Base-by-base conservation (phyloP, 140 eudicot species). In the Ambrosia hybrid region DNA sequence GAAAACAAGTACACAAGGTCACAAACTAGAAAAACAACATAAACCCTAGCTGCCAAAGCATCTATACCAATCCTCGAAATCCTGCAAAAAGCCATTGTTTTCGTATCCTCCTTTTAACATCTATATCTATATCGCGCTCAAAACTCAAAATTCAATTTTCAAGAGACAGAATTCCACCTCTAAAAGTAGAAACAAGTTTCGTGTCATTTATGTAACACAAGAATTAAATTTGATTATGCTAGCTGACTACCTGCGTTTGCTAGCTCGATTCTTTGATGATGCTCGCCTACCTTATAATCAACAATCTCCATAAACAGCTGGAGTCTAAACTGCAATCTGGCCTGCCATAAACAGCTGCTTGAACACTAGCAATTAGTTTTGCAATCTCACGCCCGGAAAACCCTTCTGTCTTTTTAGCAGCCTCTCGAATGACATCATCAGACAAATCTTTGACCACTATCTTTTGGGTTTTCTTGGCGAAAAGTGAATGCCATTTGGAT, bases 321-420 rank as follows among this genome's bases (percentile, higher is more conserved):
- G 99, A 66, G 78, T 95, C 99, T 73, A 95, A 73, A 14, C 75
- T 85, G 65, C 99, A 95, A 67, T 95, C 99, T 3, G 90, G 91
- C 36, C 99, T 74, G 41, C 99, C 99, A 75, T 95, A 95, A 2
- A 95, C 99, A 6, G 97, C 97, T 26, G 99, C 99, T 67, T 95
- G 99, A 65, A 95, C 91, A 72, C 99, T 82, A 6, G 99, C 99
- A 77, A 95, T 59, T 37, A 95, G 80, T 67, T 95, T 95, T 6
- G 99, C 99, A 13, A 95, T 85, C 80, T 95, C 99, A 65, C 99
- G 96, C 4, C 99, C 99, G 0, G 97, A 95, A 73, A 95, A 95
- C 30, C 97, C 99, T 69, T 95, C 88, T 0, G 90, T 95, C 83
- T 80, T 95, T 67, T 73, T 49, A 30, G 99, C 97, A 21, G 97